These are phyloP conservation scores for Tardiomyces digboiensis DNA, from an alignment of 1,139 yeast species.

Conservation along the genomic window DNA sequence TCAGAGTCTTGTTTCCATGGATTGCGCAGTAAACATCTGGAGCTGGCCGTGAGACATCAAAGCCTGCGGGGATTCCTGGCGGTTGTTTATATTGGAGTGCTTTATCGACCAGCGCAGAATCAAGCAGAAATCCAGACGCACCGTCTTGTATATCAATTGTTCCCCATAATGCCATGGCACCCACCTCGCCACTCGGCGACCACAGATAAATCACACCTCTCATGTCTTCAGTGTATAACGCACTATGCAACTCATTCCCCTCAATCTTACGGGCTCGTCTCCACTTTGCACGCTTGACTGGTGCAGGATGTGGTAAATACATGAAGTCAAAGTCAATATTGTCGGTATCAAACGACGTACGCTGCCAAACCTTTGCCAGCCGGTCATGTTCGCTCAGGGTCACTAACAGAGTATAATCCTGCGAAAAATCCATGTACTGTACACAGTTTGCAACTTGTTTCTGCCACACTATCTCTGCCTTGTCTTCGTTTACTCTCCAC, in stretches of 20 bases:
- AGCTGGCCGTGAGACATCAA: neutral
- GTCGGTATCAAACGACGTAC: slow-evolving; percentile 60
- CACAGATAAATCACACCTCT: slow-evolving; percentile 56
- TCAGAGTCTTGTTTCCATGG: slow-evolving; percentile 37
- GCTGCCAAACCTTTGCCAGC: slow-evolving; percentile 68
- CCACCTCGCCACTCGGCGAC: slow-evolving; percentile 63
- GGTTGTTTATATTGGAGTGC: neutral
- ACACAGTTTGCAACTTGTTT: slow-evolving; percentile 38
- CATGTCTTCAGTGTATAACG: slow-evolving; percentile 51
- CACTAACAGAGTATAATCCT: slow-evolving; percentile 58
- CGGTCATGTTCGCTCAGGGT: slow-evolving; percentile 48
- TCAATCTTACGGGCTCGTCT: slow-evolving; percentile 28
- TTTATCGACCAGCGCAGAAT: neutral
- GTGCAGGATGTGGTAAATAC: slow-evolving; percentile 54
- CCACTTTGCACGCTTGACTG: slow-evolving; percentile 51
- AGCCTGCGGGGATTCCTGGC: neutral
- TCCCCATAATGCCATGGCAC: slow-evolving; percentile 54
- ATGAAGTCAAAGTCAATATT: slow-evolving; percentile 62
- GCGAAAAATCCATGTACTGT: slow-evolving; percentile 44
- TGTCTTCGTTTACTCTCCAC: slow-evolving; percentile 40
- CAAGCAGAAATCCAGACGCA: slow-evolving; percentile 2
- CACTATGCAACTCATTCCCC: slow-evolving; percentile 27
- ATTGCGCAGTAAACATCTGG: neutral
- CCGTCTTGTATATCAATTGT: slow-evolving; percentile 24
- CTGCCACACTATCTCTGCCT: neutral